A percentile compares a stretch with the other conserved stretches of the same genome.
phyloP scores from a whole-genome alignment of 2,329 filamentous ascomycete genomes.

The Trichoderma harzianum region DNA sequence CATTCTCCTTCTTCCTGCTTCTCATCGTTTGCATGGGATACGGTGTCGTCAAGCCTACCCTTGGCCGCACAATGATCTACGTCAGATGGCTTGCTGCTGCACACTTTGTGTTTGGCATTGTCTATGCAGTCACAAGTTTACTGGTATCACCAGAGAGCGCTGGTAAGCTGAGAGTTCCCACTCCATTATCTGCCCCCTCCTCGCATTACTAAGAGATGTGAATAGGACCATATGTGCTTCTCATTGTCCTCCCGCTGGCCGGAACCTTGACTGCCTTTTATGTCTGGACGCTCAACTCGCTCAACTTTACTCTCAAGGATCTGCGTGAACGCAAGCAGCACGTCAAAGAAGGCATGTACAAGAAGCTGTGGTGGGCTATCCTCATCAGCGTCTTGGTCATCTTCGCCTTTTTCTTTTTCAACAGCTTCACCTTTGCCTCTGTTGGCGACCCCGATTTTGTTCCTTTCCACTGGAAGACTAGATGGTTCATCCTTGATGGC shows the following conservation, averaged over 20 bases:
- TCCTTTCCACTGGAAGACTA: slow-evolving; percentile 92
- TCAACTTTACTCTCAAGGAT: slow-evolving; percentile 94
- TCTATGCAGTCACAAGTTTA: slow-evolving; percentile 87
- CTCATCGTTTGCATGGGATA: slow-evolving; percentile 99
- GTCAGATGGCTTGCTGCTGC: slow-evolving; percentile 86
- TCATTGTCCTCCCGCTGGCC: slow-evolving; percentile 89
- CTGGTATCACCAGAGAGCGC: slow-evolving; percentile 85
- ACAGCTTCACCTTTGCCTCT: slow-evolving; percentile 91
- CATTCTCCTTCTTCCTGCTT: slow-evolving; percentile 96
- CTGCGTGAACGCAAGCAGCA: slow-evolving; percentile 91
- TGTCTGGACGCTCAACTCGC: slow-evolving; percentile 95
- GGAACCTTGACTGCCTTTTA: slow-evolving; percentile 95
- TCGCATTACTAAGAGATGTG: background rate
- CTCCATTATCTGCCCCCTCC: no score
- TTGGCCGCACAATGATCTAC: slow-evolving; percentile 91
- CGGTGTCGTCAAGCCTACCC: slow-evolving; percentile 88
- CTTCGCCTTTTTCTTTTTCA: slow-evolving; percentile 98
- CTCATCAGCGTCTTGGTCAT: slow-evolving; percentile 89
- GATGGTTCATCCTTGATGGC: slow-evolving; percentile 96
- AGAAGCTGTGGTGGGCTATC: slow-evolving; percentile 98
- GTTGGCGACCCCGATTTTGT: slow-evolving; percentile 83
- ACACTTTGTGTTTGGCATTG: slow-evolving; percentile 91
- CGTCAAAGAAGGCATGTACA: slow-evolving; percentile 93
- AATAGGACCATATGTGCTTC: slow-evolving; percentile 77
- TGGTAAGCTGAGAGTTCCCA: slow-evolving; percentile 40